Conservation (phyloP, 2,329 filamentous ascomycete species). For the Pseudogymnoascus sp. region DNA sequence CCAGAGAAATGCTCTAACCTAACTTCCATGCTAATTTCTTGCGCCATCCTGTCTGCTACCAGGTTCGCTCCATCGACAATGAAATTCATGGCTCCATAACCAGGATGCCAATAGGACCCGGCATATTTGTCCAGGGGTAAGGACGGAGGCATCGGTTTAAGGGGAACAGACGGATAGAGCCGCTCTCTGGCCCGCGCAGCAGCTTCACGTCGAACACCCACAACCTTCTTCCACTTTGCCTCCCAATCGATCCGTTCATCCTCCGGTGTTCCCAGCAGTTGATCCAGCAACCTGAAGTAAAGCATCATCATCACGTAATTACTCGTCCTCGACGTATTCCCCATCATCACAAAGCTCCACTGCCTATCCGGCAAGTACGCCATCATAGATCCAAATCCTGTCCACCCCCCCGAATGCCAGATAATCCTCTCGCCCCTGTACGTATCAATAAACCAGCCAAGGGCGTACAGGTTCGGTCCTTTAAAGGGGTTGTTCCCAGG, state of each 20-base stretch:
- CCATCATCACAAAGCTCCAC: slow-evolving; percentile 36
- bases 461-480: slow-evolving; percentile 31
- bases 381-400: slow-evolving; percentile 37
- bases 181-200: slow-evolving; percentile 19
- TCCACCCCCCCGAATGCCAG: slow-evolving; percentile 36
- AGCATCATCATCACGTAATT: slow-evolving; percentile 30
- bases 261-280: slow-evolving; percentile 30
- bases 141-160: slow-evolving; percentile 28
- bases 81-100: neutral
- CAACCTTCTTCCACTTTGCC: slow-evolving; percentile 17
- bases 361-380: slow-evolving; percentile 37
- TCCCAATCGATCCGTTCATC: slow-evolving; percentile 32
- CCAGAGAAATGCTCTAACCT: slow-evolving; percentile 24
- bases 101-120: slow-evolving; percentile 36
- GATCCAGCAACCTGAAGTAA: slow-evolving; percentile 34
- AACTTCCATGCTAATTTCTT: slow-evolving; percentile 14
- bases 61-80: neutral
- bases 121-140: slow-evolving; percentile 31
- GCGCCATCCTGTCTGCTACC: slow-evolving; percentile 5
- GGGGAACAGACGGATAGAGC: slow-evolving; percentile 32
- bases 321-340: slow-evolving; percentile 36
- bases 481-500: slow-evolving; percentile 23
- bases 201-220: slow-evolving; percentile 25
- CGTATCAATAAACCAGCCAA: slow-evolving; percentile 32
- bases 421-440: slow-evolving; percentile 37